Base-by-base conservation (phyloP, 108 stramenopile genomes). In the Parietichytrium sp. region DNA sequence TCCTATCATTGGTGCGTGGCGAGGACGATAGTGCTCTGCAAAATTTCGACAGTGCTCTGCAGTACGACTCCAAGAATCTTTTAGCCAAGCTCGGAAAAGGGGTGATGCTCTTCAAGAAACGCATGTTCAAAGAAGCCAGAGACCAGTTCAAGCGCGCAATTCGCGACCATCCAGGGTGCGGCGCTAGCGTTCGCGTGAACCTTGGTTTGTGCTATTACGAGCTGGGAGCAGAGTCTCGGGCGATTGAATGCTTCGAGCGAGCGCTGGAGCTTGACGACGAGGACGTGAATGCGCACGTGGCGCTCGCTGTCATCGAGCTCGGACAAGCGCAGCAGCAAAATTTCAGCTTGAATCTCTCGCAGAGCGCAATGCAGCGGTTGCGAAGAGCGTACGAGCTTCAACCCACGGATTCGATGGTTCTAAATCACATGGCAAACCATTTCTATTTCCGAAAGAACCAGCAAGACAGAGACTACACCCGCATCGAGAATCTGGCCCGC, bases 221-320 rank as follows among this genome's bases (percentile, higher is more conserved):
- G 61, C 3, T 72, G 0, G 45, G 45, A 6, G 20, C 20, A n/a
- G 38, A 45, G 38, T n/a, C 36, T 33, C 61, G 61, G 6, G 61
- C 61, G 20, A 72, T 45, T 2, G 61, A 72, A 20, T 72, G 61
- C 33, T 72, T 72, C 45, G 29, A 13, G 10, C 33, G 61, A 6
- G 61, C 61, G 10, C 61, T 72, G 0, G 61, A 72, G 61, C 38
- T 72, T n/a, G 61, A 72, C 42, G 61, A 72, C 23, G 61, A 72
- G 23, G 61, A 72, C 42, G 45, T 42, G 38, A 72, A 38, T 42
- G 61, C 61, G 29, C 61, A 45, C 16, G 61, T 72, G 29, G 61
- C 61, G 33, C 61, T 72, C n/a, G 61, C 61, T 33, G 61, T 72
- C 8, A 10, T 72, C 38, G 61, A 72, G 61, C 61, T 72, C 8